Evolutionary conservation across 495 filamentous ascomycete species (phyloP), one percentile per base, ranked within the genome.

Genomic region (Podospora pseudoanserina): DNA sequence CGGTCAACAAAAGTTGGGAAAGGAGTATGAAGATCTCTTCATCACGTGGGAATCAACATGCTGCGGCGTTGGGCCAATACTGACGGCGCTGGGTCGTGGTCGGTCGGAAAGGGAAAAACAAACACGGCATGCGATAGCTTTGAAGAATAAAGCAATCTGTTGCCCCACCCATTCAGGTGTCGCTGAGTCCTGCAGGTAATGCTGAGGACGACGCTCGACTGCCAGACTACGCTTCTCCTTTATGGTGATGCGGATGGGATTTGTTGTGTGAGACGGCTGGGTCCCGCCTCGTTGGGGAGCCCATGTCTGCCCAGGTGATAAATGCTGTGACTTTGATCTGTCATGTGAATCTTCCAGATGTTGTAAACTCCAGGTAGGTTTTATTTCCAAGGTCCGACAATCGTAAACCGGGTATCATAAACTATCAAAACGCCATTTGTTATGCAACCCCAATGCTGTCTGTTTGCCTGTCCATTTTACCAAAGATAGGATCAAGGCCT

Each of bases 181-280:
- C 92, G 91, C 91, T 76, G 90, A 94, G 86, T 92, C 89, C 86
- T 80, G 78, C 60, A 70, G 73, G 75, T 70, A 73, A 73, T 75
- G 69, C 77, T 70, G 74, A 82, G 82, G 90, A 91, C 87, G 87
- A 95, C 73, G 91, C 91, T 96, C 92, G 92, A 96, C 91, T 87
- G 92, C 92, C 92, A 95, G 87, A 82, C 79, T 78, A 79, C 76
- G 70, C 72, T 73, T 74, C 66, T 68, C 64, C 63, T 56, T 66
- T 19, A 61, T 26, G 55, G 59, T 53, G n/a, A 58, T 32, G 3
- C 58, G 63, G 53, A 54, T 70, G 64, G 28, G 30, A 55, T 49
- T 30, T 57, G 30, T 9, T n/a, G 26, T 5, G 54, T 30, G 19
- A 28, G 32, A 54, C 16, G 64, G 16, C 32, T 15, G 26, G 61